These are phyloP conservation scores for Magnaporthiopsis poae DNA, from an alignment of 2,329 filamentous ascomycete species.

Conservation along the genomic window DNA sequence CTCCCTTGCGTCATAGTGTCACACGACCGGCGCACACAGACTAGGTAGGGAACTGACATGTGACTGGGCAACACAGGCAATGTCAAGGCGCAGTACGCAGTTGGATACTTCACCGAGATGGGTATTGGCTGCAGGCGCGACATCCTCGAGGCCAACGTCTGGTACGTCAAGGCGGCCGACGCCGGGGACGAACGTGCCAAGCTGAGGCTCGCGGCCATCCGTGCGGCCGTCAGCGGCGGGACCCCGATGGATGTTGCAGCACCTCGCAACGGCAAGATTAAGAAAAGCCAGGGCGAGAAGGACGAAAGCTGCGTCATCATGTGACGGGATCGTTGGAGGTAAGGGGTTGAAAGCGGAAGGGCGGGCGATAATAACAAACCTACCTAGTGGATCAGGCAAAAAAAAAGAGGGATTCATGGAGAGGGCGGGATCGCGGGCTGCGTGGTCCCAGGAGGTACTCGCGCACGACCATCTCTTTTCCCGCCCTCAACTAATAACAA, in stretches of 20 bases:
- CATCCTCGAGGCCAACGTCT: slow-evolving; percentile 91
- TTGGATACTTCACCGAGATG: slow-evolving; percentile 97
- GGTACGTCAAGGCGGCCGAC: slow-evolving; percentile 94
- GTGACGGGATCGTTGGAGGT: slow-evolving; percentile 25
- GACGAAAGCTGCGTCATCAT: slow-evolving; percentile 50
- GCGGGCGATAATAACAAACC: not conserved
- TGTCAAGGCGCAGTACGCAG: slow-evolving; percentile 77
- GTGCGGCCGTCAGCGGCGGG: slow-evolving; percentile 61
- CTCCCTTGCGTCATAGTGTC: no score
- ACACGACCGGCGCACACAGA: no score
- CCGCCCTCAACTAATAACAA: not conserved
- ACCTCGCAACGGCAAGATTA: slow-evolving; percentile 41
- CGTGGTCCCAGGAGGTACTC: not conserved
- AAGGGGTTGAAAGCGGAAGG: not conserved
- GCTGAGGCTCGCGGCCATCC: slow-evolving; percentile 75
- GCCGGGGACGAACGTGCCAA: slow-evolving; percentile 83
- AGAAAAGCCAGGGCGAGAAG: slow-evolving; percentile 32
- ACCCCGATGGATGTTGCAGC: slow-evolving; percentile 47
- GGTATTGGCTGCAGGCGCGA: slow-evolving; percentile 91
- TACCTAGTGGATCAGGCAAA: not conserved
- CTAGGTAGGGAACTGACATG: slow-evolving; percentile 6
- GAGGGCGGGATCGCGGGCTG: not conserved
- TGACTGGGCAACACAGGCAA: slow-evolving; percentile 37
- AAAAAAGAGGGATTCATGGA: not conserved
- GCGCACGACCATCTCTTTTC: not conserved